These are phyloP conservation scores for Vaccinium vitisidaea DNA, from an alignment of 148 eudicot species.

Conservation along the genomic window DNA sequence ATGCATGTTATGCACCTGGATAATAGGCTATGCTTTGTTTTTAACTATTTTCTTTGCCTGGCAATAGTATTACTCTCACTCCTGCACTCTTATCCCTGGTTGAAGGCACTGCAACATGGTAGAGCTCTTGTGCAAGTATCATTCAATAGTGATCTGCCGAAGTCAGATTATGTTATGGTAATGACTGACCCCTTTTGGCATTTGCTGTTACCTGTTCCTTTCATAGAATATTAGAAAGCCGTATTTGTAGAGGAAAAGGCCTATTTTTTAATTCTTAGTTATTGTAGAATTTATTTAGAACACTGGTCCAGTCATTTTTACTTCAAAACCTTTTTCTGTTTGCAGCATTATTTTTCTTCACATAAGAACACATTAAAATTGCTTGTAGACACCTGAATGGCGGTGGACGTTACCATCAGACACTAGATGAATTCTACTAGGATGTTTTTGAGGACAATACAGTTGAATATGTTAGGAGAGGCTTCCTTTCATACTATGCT, in stretches of 20 bases:
- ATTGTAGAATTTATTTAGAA: background rate
- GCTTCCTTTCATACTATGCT: slow-evolving; percentile 4
- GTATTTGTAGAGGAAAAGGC: background rate
- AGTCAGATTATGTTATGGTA: slow-evolving; percentile 74
- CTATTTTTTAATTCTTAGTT: background rate
- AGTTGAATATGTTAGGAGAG: background rate
- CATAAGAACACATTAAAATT: background rate
- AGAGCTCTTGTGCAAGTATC: slow-evolving; percentile 64
- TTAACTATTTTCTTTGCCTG: background rate
- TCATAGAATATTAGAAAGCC: slow-evolving; percentile 1
- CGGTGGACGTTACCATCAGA: background rate
- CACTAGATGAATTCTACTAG: background rate
- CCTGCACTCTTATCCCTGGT: slow-evolving; percentile 15
- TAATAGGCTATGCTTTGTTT: background rate
- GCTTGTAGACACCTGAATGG: background rate
- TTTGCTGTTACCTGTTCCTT: background rate
- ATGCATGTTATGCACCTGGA: background rate
- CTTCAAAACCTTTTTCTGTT: background rate
- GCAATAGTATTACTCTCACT: slow-evolving; percentile 12
- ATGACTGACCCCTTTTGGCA: slow-evolving; percentile 13
- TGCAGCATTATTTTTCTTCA: background rate
- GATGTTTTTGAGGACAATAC: background rate
- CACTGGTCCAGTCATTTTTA: background rate
- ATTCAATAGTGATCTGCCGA: slow-evolving; percentile 41
- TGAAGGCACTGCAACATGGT: slow-evolving; percentile 61